A percentile compares a stretch with the other conserved stretches of the same genome.
Conservation (phyloP, 1,139 yeast species). For the Scheffersomyces insectosa region DNA sequence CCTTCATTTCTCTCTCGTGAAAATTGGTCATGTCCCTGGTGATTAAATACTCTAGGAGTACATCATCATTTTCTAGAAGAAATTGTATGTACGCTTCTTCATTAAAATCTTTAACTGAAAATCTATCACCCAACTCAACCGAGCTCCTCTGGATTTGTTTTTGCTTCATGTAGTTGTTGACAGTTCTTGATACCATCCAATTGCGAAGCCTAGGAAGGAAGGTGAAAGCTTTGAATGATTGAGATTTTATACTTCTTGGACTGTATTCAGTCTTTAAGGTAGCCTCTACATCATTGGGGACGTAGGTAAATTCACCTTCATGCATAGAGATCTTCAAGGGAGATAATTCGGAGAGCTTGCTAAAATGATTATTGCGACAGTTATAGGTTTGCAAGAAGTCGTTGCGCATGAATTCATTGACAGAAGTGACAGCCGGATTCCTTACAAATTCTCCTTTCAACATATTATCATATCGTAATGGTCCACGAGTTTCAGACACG, state of each 20-base stretch:
- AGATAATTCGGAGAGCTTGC: slow-evolving; percentile 25
- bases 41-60: slow-evolving; percentile 31
- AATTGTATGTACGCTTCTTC: slow-evolving; percentile 32
- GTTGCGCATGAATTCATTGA: slow-evolving; percentile 11
- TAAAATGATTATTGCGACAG: slow-evolving; percentile 21
- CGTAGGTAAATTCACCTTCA: slow-evolving; percentile 36
- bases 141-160: slow-evolving; percentile 3
- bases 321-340: slow-evolving; percentile 32
- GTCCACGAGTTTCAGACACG: slow-evolving; percentile 11
- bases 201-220: slow-evolving; percentile 24
- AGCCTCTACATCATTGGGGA: slow-evolving; percentile 30
- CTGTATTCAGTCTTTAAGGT: slow-evolving; percentile 33
- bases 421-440: slow-evolving; percentile 1
- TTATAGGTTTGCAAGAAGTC: slow-evolving; percentile 11
- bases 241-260: slow-evolving; percentile 14
- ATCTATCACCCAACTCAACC: neutral
- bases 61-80: slow-evolving; percentile 18
- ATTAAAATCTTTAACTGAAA: slow-evolving; percentile 12
- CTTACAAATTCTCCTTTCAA: slow-evolving; percentile 4
- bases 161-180: slow-evolving; percentile 18
- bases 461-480: slow-evolving; percentile 11
- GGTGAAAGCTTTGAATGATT: slow-evolving; percentile 10
- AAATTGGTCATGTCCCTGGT: slow-evolving; percentile 29
- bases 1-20: slow-evolving; percentile 32
- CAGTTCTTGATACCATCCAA: slow-evolving; percentile 26